A percentile compares a stretch with the other conserved stretches of the same genome.
Conservation (phyloP, 768 basidiomycete species). For the Lanmaoa rubissima region DNA sequence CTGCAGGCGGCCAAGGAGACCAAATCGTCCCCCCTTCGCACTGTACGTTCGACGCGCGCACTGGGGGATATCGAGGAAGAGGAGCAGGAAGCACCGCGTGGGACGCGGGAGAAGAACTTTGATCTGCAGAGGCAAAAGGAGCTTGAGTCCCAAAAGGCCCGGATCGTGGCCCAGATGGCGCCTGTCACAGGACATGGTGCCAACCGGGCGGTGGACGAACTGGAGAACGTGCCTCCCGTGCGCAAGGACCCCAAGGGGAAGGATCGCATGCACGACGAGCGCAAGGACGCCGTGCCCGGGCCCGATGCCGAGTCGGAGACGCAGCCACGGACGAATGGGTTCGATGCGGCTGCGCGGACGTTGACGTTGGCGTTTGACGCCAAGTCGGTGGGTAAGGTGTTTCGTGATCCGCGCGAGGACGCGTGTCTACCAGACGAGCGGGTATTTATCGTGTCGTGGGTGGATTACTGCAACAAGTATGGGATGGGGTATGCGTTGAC, state of each 20-base stretch:
- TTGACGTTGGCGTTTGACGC: conserved; percentile 66
- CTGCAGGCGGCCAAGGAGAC: conserved; percentile 51
- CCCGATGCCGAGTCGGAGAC: conserved; percentile 24
- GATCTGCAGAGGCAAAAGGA: conserved; percentile 60
- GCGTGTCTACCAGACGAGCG: conserved; percentile 57
- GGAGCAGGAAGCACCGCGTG: conserved; percentile 40
- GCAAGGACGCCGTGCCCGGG: conserved; percentile 11
- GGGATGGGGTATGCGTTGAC: conserved; percentile 99
- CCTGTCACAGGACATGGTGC: conserved; percentile 37
- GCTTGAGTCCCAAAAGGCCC: conserved; percentile 86
- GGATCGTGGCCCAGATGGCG: conserved; percentile 93
- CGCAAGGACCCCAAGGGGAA: conserved; percentile 33
- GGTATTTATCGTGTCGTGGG: conserved; percentile 97
- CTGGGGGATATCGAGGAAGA: conserved; percentile 49
- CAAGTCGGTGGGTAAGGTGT: conserved; percentile 58
- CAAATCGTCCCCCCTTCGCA: conserved; percentile 54
- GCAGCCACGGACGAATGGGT: conserved; percentile 47
- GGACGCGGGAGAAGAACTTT: conserved; percentile 38
- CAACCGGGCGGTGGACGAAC: conserved; percentile 34
- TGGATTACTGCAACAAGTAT: conserved; percentile 98
- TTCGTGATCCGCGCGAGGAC: conserved; percentile 61
- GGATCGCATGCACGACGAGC: conserved; percentile 28
- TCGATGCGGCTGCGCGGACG: conserved; percentile 61
- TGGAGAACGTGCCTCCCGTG: conserved; percentile 33
- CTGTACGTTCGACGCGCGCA: conserved; percentile 37